phyloP scores from a whole-genome alignment of 306 rosid genomes.

The Cicer cuneatum region DNA sequence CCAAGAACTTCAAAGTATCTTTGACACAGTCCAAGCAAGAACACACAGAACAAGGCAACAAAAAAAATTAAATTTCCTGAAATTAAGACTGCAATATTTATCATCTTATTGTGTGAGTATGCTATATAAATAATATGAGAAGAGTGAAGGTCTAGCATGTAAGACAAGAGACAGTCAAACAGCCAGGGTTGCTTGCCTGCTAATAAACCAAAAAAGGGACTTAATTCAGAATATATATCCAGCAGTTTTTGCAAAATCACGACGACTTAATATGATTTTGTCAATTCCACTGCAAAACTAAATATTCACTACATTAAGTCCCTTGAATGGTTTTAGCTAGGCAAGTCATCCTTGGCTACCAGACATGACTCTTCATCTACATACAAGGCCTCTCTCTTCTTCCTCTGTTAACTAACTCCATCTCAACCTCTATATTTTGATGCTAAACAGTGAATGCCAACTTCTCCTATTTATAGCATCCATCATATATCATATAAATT shows the following conservation, averaged over 20 bases:
- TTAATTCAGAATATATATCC: not conserved
- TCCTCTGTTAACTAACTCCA: not conserved
- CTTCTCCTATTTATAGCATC: conserved; percentile 47
- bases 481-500: not conserved
- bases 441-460: conserved; percentile 26
- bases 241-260: no score
- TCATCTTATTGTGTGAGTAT: no score
- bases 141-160: conserved; percentile 66
- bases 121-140: not conserved
- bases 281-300: no score
- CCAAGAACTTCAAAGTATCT: not conserved
- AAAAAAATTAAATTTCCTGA: not conserved
- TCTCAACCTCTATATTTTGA: not conserved
- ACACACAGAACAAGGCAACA: not conserved
- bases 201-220: conserved; percentile 38
- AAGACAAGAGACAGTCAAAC: conserved; percentile 62
- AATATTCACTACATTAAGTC: not conserved
- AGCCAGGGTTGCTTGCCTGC: conserved; percentile 57
- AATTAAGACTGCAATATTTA: not conserved
- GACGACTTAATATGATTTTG: no score
- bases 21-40: no score
- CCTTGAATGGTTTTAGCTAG: conserved; percentile 35
- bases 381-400: conserved; percentile 63
- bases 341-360: conserved; percentile 81
- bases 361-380: conserved; percentile 67